These are phyloP conservation scores for Phylloporus gajari DNA, from an alignment of 1,284 basidiomycete species.

Conservation along the genomic window DNA sequence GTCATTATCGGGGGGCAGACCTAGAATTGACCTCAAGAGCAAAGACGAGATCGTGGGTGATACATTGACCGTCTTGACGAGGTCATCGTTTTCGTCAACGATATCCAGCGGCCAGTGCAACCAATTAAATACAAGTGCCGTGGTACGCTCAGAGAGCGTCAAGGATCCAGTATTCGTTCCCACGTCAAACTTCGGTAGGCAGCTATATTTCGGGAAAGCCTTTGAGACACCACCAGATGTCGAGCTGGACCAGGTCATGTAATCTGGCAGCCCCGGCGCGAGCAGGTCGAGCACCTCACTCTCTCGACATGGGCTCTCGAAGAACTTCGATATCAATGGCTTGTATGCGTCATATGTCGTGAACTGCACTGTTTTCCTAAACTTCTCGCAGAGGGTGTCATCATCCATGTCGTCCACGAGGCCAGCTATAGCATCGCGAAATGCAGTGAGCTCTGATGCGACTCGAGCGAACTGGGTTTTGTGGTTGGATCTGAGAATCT, in stretches of 20 bases:
- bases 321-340: conserved; percentile 5
- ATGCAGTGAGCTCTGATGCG: conserved; percentile 5
- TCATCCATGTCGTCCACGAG: conserved; percentile 6
- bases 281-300: conserved; percentile 15
- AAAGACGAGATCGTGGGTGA: background rate
- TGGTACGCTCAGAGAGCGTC: background rate
- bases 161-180: too few relatives aligned
- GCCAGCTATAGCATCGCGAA: background rate
- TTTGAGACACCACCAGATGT: conserved; percentile 26
- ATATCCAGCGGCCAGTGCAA: background rate
- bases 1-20: conserved; percentile 3
- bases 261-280: conserved; percentile 26
- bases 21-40: background rate
- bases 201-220: conserved; percentile 19
- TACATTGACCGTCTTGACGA: background rate
- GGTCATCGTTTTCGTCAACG: background rate
- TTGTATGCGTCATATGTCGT: conserved; percentile 4
- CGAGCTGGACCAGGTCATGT: conserved; percentile 20
- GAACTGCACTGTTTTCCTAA: background rate
- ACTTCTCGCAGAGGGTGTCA: conserved; percentile 4
- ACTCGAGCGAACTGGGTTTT: background rate
- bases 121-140: background rate
- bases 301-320: conserved; percentile 3
- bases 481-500: conserved; percentile 4
- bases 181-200: background rate